Evolutionary conservation across 2,329 filamentous ascomycete genomes (phyloP).

Genomic region (Diaporthe sp.): DNA sequence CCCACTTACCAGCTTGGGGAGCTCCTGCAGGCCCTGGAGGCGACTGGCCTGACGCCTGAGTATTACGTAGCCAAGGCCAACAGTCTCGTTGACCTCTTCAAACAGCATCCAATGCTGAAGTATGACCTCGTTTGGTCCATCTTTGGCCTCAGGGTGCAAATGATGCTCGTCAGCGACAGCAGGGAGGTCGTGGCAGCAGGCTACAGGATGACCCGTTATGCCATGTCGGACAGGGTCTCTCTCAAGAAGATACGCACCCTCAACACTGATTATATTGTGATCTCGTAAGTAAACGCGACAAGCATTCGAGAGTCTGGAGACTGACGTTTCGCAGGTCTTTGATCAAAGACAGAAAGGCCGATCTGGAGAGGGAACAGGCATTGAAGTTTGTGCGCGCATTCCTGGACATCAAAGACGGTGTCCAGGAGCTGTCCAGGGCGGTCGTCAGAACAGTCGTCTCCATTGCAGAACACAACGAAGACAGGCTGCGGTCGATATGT

Average conservation of each 20-base stretch:
- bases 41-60: slow-evolving; percentile 87
- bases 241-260: slow-evolving; percentile 87
- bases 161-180: slow-evolving; percentile 95
- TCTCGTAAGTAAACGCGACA: slow-evolving; percentile 60
- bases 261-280: slow-evolving; percentile 93
- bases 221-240: slow-evolving; percentile 91
- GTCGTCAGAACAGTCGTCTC: slow-evolving; percentile 91
- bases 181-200: slow-evolving; percentile 95
- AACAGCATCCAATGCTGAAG: slow-evolving; percentile 90
- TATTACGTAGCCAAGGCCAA: slow-evolving; percentile 97
- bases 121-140: slow-evolving; percentile 97
- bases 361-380: slow-evolving; percentile 95
- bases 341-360: slow-evolving; percentile 96
- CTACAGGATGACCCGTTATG: slow-evolving; percentile 92
- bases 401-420: slow-evolving; percentile 92
- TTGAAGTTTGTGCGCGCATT: slow-evolving; percentile 97
- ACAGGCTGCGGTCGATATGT: slow-evolving; percentile 89
- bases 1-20: slow-evolving; percentile 93
- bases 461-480: slow-evolving; percentile 86
- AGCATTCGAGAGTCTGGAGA: too few species aligned
- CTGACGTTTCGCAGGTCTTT: slow-evolving; percentile 67
- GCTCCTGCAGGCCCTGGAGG: slow-evolving; percentile 88
- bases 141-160: slow-evolving; percentile 92
- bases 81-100: slow-evolving; percentile 94
- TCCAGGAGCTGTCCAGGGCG: slow-evolving; percentile 85